Evolutionary conservation across 1,284 basidiomycete species (phyloP), one percentile per base, ranked within the genome.

Genomic region (Melampsora larici-populina): DNA sequence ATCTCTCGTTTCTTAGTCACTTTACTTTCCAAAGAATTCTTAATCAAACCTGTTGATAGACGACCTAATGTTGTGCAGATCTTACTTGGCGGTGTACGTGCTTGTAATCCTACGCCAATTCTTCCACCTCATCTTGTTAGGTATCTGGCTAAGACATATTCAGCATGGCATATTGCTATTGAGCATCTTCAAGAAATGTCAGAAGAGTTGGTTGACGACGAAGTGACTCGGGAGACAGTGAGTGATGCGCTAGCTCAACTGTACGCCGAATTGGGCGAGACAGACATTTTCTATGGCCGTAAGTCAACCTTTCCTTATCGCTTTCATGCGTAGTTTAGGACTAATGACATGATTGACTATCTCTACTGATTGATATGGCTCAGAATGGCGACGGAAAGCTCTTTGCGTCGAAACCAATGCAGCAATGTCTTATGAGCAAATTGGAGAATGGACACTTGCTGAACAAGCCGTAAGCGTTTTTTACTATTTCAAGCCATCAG

Each of bases 41-140:
- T 97, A 82, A 88, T 91, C 81, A 91, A 90, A 81, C 95, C 98
- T 85, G 89, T 91, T 26, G 91, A 95, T 76, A 85, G 92, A 81
- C 90, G 94, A n/a, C 96, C 96, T 17, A 99, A 99, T 82, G 89
- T 97, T 78, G 89, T 99, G 72, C 93, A 98, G 84, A 94, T 93
- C 0, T 87, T 99, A 51, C 89, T 99, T 29, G 88, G 89, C 33
- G 94, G 93, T 4, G 87, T 94, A 48, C 89, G 92, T 60, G 89
- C 90, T 49, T 98, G 95, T 84, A 89, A 87, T 29, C 94, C 96
- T 18, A 88, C 92, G 0, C 90, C 97, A 86, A 90, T 89, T 60
- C 87, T 99, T 8, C 97, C 97, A 13, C 96, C 97, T 17, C 92
- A 97, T 82, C 89, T 99, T 29, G 88, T 98, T 81, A 98, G 98